Conservation (phyloP, 176 grass and related monocot genomes). For the Pontederia crassipes region DNA sequence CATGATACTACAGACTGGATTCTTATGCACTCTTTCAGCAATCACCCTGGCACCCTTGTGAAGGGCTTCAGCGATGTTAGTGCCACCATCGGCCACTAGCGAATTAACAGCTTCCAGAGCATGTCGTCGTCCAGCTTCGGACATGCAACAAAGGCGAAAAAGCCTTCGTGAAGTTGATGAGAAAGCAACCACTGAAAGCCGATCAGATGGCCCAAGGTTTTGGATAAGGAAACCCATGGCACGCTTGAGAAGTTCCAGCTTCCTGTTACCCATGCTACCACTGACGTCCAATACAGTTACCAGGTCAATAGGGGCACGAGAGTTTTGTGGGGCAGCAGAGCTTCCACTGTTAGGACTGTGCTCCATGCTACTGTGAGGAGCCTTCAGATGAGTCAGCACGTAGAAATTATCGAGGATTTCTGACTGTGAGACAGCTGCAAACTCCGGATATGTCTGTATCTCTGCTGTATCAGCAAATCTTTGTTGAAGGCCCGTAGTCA, state of each 20-base stretch:
- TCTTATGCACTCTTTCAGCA: slow-evolving; percentile 33
- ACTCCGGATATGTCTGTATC: slow-evolving; percentile 5
- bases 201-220: slow-evolving; percentile 17
- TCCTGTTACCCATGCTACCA: slow-evolving; percentile 8
- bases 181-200: slow-evolving; percentile 12
- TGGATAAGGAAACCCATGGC: slow-evolving; percentile 14
- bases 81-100: slow-evolving; percentile 1
- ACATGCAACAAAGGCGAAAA: slow-evolving; percentile 5
- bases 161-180: slow-evolving; percentile 2
- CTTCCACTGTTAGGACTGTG: not conserved
- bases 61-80: slow-evolving; percentile 10
- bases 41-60: slow-evolving; percentile 24
- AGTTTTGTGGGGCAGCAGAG: not conserved
- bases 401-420: slow-evolving; percentile 1
- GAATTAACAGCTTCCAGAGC: slow-evolving; percentile 10
- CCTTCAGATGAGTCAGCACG: slow-evolving; percentile 11
- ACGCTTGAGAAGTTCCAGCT: slow-evolving; percentile 17
- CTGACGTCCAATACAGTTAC: slow-evolving; percentile 11
- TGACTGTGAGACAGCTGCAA: slow-evolving; percentile 3
- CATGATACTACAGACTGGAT: slow-evolving; percentile 56
- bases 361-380: not conserved
- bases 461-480: not conserved
- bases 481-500: not conserved
- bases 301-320: slow-evolving; percentile 8
- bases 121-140: not conserved